Evolutionary conservation across 164 flowering plant genomes (phyloP), one percentile per base, ranked within the genome.

Genomic region (Vitis amurensis): DNA sequence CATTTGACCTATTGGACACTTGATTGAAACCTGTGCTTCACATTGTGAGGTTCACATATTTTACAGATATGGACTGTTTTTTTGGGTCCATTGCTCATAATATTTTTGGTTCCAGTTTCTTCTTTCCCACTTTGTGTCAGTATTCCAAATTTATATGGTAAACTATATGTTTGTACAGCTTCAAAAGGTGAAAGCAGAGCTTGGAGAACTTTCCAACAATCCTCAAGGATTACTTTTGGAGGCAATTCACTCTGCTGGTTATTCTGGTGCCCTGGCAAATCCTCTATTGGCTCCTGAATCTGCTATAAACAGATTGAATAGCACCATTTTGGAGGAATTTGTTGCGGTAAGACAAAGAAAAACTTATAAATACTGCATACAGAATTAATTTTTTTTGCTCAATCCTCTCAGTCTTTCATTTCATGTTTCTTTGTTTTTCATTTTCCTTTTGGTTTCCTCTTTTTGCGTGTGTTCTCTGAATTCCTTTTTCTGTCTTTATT

Each of bases 211-310:
- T 71, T 79, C 81, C 9, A 89, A 89, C 67, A 87, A 95, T 66
- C 98, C 97, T 11, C 89, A 89, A 47, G 89, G 86, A 50, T 76
- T 95, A 79, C 90, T 95, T 55, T 65, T 91, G 81, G 99, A 95
- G 83, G 98, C 97, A 61, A 78, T 95, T 76, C 96, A 91, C 74
- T 83, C 91, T 55, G 87, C 89, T 71, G 97, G 97, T 31, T 95
- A 86, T 83, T 44, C 79, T 78, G 99, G 99, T 71, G 84, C 97
- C 56, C 76, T 89, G 82, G 94, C 88, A n/a, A 85, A 88, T 81
- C 86, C 98, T 64, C 89, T 93, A 65, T 58, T 92, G 82, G 97
- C 94, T 30, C 82, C 97, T 16, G 95, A 92, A 78, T 79, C 92
- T 60, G 83, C 93, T 31, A 11, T 93, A 9, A 76, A 67, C 76